A percentile compares a stretch with the other conserved stretches of the same genome.
Conservation (phyloP, 805 yeast genomes). For the Barnettozyma pratensis region DNA sequence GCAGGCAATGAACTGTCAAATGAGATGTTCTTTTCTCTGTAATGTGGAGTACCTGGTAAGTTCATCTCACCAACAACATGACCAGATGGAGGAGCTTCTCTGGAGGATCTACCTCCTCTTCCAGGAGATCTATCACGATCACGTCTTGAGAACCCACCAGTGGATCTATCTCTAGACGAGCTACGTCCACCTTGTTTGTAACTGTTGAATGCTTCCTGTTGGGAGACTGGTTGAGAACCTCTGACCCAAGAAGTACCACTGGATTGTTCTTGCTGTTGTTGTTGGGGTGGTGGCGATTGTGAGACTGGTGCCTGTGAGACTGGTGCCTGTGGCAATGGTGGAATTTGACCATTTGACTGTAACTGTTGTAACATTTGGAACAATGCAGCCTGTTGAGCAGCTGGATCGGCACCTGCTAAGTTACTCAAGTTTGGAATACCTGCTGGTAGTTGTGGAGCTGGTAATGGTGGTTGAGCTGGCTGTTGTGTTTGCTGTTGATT, state of each 20-base stretch:
- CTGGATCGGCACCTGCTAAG: conserved; percentile 21
- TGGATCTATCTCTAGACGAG: conserved; percentile 14
- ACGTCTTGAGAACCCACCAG: conserved; percentile 18
- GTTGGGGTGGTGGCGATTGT: conserved; percentile 14
- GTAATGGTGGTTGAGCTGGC: conserved; percentile 8
- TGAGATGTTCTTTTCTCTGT: conserved; percentile 67
- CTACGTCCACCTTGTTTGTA: conserved; percentile 17
- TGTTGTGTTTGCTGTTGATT: conserved; percentile 8
- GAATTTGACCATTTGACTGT: conserved; percentile 26
- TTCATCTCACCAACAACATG: conserved; percentile 55
- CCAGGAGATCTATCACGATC: conserved; percentile 28
- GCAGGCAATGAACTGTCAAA: conserved; percentile 69
- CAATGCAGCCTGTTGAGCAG: conserved; percentile 37
- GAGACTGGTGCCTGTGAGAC: conserved; percentile 17
- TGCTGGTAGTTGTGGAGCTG: conserved; percentile 9
- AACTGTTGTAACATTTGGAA: conserved; percentile 33
- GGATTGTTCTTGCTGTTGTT: conserved; percentile 8
- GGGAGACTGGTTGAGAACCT: conserved; percentile 13
- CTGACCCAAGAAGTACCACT: conserved; percentile 9
- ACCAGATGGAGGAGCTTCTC: conserved; percentile 23
- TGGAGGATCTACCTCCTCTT: conserved; percentile 8
- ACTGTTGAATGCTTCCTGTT: conserved; percentile 24
- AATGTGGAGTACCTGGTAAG: conserved; percentile 67
- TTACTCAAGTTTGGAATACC: conserved; percentile 13
- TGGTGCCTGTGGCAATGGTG: conserved; percentile 20